Base-by-base conservation (phyloP, 176 grass and related monocot genomes). In the Saccharum spontaneum region DNA sequence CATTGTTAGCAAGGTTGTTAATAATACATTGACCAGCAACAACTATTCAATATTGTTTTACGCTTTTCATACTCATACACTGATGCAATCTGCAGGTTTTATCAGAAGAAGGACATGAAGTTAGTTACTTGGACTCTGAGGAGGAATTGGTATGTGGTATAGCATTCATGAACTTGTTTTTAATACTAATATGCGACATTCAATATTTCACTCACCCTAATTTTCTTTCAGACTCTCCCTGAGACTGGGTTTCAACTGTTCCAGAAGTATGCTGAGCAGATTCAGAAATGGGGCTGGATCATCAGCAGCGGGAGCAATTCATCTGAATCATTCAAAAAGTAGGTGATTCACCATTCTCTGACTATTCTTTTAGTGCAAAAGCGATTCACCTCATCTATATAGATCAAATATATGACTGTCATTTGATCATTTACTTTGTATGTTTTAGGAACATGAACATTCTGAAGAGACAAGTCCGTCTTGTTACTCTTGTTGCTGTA, bases 221-320 rank as follows among this genome's bases (percentile, higher is more conserved):
- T 79, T 49, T 71, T 57, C 68, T 75, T 28, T 28, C 82, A 98
- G 93, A 79, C 87, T 90, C 89, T 98, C 85, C 96, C 93, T 75
- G 96, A 98, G 69, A 92, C 91, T 85, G 89, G 89, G 26, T 92
- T 94, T 90, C 96, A 98, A 86, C 73, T 98, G 75, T 82, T 95
- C 76, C 87, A 94, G 65, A 98, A 98, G 86, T 95, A 98, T 78
- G 52, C 33, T 34, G 87, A 90, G 37, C 93, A 95, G 84, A 98
- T 95, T 76, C 83, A 92, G 37, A 93, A 90, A 87, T 98, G 93
- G 96, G 96, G 96, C 22, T 98, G 96, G 93, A 86, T 94, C 74
- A 88, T 89, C 76, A 94, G 81, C 73, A 89, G 48, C 82, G 28
- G 63, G 40, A 92, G n/a, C 78, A 76, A 73, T 82, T 90, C 89